phyloP scores from a whole-genome alignment of 768 basidiomycete genomes.

The Mycena latifolia region DNA sequence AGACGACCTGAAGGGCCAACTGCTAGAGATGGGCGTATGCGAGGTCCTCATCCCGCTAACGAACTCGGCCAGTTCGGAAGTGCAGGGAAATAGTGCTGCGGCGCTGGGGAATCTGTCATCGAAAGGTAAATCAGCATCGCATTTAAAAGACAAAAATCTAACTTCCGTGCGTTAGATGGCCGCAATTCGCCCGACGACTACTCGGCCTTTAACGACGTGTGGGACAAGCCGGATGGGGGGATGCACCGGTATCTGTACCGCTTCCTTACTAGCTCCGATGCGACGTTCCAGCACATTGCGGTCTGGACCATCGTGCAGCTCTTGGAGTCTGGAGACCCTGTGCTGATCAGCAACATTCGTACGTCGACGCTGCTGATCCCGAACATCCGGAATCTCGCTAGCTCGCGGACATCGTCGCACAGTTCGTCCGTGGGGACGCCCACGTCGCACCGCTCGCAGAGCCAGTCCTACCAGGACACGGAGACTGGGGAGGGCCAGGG shows the following conservation, averaged over 20 bases:
- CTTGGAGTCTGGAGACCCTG: constrained; percentile 95
- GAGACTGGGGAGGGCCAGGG: constrained; percentile 90
- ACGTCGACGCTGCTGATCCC: constrained; percentile 84
- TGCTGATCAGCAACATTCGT: constrained; percentile 92
- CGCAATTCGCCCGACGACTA: constrained; percentile 88
- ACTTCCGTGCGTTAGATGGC: constrained; percentile 67
- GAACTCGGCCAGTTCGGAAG: constrained; percentile 95
- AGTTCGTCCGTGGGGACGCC: constrained; percentile 83
- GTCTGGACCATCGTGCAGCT: constrained; percentile 99
- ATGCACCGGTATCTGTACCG: constrained; percentile 95
- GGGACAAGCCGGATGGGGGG: constrained; percentile 98
- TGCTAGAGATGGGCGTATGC: constrained; percentile 98
- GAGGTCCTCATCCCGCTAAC: constrained; percentile 98
- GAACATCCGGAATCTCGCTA: constrained; percentile 87
- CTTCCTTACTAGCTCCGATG: constrained; percentile 93
- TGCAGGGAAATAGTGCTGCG: constrained; percentile 98
- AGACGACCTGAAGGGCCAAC: constrained; percentile 97
- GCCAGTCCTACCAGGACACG: constrained; percentile 84
- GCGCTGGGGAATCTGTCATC: constrained; percentile 98
- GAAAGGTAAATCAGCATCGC: constrained; percentile 64
- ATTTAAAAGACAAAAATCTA: constrained; percentile 15
- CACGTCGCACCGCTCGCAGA: constrained; percentile 73
- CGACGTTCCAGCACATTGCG: constrained; percentile 99
- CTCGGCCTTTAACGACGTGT: constrained; percentile 96
- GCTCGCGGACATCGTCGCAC: constrained; percentile 76